These are phyloP conservation scores for Paraconiothyrium brasiliense DNA, from an alignment of 2,329 filamentous ascomycete genomes.

Conservation along the genomic window DNA sequence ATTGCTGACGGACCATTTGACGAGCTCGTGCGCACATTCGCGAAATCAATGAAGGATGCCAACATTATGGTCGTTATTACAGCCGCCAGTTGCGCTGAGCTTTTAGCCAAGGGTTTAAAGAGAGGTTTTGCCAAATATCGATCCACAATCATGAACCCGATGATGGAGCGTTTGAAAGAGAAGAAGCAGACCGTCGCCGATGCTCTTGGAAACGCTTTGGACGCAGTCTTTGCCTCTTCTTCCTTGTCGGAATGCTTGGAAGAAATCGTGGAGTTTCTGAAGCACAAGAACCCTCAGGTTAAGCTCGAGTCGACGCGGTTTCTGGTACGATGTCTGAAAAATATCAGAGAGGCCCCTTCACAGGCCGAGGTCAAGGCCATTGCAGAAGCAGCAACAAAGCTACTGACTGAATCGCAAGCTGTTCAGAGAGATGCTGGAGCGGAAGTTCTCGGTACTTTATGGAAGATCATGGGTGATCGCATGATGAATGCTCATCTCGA, in stretches of 20 bases:
- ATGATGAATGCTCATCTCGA: conserved; percentile 93
- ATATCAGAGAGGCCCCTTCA: conserved; percentile 81
- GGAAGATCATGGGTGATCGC: conserved; percentile 98
- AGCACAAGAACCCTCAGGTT: conserved; percentile 96
- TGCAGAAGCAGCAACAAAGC: conserved; percentile 87
- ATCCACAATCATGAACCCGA: conserved; percentile 80
- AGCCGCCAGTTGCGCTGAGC: conserved; percentile 91
- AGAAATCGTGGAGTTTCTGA: conserved; percentile 83
- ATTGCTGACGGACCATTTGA: conserved; percentile 92
- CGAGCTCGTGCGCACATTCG: conserved; percentile 82
- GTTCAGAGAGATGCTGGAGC: conserved; percentile 87
- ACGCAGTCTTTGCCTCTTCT: conserved; percentile 73
- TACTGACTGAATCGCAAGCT: conserved; percentile 89
- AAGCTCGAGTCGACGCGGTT: conserved; percentile 97
- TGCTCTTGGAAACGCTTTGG: conserved; percentile 84
- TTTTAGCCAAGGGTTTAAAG: conserved; percentile 85
- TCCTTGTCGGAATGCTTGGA: conserved; percentile 86
- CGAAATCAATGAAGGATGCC: conserved; percentile 98
- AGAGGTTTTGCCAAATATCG: conserved; percentile 83
- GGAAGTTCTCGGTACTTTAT: conserved; percentile 90
- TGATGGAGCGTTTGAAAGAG: conserved; percentile 96
- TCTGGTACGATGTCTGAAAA: conserved; percentile 85
- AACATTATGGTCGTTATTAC: conserved; percentile 94
- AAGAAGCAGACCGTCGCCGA: conserved; percentile 93
- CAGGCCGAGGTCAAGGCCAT: conserved; percentile 86